phyloP scores from a whole-genome alignment of 2,329 filamentous ascomycete genomes.

The Rutstroemia sp. region DNA sequence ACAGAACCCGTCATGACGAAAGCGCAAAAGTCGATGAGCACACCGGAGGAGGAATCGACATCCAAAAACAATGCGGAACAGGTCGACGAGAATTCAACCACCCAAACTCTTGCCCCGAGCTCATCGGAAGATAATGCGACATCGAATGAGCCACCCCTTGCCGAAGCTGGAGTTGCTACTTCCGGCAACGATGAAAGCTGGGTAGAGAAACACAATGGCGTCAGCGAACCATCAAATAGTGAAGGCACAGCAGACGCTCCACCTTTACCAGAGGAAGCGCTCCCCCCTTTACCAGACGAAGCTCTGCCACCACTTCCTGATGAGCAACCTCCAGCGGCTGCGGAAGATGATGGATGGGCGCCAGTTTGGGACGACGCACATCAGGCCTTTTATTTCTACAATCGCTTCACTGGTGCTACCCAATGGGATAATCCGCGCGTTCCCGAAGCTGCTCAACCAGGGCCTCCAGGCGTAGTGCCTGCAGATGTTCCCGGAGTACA shows the following conservation, averaged over 20 bases:
- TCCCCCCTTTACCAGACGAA: conserved; percentile 19
- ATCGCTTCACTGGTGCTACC: conserved; percentile 64
- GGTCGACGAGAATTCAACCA: neutral
- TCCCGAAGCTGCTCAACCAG: conserved; percentile 33
- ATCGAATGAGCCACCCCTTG: neutral
- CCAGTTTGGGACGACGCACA: conserved; percentile 65
- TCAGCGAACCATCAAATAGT: conserved; percentile 2
- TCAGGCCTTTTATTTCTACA: conserved; percentile 76
- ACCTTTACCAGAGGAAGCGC: conserved; percentile 30
- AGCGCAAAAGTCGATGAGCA: neutral
- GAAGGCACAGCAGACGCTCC: conserved; percentile 10
- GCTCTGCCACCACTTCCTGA: conserved; percentile 15
- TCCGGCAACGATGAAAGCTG: conserved; percentile 9
- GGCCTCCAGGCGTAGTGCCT: conserved; percentile 24
- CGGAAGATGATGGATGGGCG: conserved; percentile 70
- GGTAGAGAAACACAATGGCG: conserved; percentile 14
- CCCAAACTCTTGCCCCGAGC: neutral
- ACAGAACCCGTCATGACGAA: conserved; percentile 5
- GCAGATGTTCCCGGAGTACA: conserved; percentile 21
- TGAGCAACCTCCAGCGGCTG: conserved; percentile 39
- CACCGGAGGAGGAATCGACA: neutral
- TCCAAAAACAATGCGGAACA: conserved; percentile 3
- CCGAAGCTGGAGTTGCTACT: conserved; percentile 7
- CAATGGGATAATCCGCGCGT: conserved; percentile 87
- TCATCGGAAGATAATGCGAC: neutral